Evolutionary conservation across 2,329 filamentous ascomycete species (phyloP).

Genomic region (Mycocentrospora acerina): DNA sequence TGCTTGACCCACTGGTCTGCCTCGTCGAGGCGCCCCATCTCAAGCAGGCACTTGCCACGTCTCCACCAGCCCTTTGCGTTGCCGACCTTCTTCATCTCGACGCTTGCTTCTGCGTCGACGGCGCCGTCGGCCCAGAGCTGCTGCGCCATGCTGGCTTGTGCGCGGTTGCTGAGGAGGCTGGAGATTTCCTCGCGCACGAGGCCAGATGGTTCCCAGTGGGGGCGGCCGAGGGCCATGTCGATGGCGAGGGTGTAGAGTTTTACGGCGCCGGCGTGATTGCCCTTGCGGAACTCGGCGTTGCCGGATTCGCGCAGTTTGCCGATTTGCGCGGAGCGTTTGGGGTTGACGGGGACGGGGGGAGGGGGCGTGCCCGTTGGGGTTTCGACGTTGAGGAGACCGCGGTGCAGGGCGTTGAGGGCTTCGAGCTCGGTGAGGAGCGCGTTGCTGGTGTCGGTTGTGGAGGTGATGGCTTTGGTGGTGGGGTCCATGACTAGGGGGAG

Average conservation of each 20-base stretch:
- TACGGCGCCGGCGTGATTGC: conserved; percentile 71
- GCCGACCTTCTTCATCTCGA: conserved; percentile 81
- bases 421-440: conserved; percentile 55
- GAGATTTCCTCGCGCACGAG: conserved; percentile 83
- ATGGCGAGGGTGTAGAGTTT: conserved; percentile 83
- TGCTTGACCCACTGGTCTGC: conserved; percentile 74
- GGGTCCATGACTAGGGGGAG: conserved; percentile 81
- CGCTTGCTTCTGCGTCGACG: conserved; percentile 84
- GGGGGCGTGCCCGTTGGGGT: conserved; percentile 69
- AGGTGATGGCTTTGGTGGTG: conserved; percentile 71
- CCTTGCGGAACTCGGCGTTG: conserved; percentile 80
- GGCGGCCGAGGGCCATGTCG: conserved; percentile 81
- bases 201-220: conserved; percentile 82
- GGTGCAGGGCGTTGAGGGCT: conserved; percentile 78
- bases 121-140: conserved; percentile 81
- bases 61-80: conserved; percentile 97
- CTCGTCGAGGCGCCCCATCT: conserved; percentile 89
- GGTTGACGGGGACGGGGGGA: conserved; percentile 86
- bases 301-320: conserved; percentile 87
- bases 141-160: conserved; percentile 84
- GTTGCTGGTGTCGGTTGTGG: conserved; percentile 41
- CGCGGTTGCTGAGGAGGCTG: conserved; percentile 79
- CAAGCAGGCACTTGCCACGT: conserved; percentile 76
- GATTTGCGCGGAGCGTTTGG: conserved; percentile 85
- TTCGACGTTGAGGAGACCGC: conserved; percentile 66